Conservation (phyloP, 2,329 filamentous ascomycete genomes). For the Pochonia chlamydosporia region DNA sequence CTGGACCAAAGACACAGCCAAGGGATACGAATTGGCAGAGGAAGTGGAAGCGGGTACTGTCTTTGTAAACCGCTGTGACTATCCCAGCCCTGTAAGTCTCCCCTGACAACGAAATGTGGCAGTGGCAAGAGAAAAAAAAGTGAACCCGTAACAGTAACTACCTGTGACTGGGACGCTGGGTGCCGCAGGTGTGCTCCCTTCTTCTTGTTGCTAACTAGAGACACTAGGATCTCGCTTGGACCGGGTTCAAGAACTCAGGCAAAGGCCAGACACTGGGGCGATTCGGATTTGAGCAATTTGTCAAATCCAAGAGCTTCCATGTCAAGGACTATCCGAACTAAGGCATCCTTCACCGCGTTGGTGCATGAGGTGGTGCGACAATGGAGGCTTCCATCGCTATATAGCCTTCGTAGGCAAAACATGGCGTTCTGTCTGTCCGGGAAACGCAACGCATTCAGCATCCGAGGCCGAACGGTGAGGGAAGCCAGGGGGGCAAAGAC, state of each 20-base stretch:
- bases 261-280: slow-evolving; percentile 83
- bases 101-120: background rate
- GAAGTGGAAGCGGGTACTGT: slow-evolving; percentile 88
- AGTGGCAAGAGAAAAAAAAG: no score
- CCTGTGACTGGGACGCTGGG: no score
- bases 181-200: slow-evolving; percentile 4
- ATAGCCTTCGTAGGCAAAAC: background rate
- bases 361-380: background rate
- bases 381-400: background rate
- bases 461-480: background rate
- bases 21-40: slow-evolving; percentile 70
- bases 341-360: background rate
- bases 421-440: background rate
- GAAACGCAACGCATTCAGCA: background rate
- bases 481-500: background rate
- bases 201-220: slow-evolving; percentile 4
- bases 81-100: slow-evolving; percentile 74
- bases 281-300: slow-evolving; percentile 92
- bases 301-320: slow-evolving; percentile 94
- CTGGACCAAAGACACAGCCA: slow-evolving; percentile 83
- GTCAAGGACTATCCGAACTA: slow-evolving; percentile 73
- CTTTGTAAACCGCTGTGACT: slow-evolving; percentile 93
- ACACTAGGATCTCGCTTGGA: slow-evolving; percentile 81
- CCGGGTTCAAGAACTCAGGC: slow-evolving; percentile 95
- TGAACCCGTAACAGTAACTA: slow-evolving; percentile 2